Conservation (phyloP, 345 rosid species). For the Camelina sativa region DNA sequence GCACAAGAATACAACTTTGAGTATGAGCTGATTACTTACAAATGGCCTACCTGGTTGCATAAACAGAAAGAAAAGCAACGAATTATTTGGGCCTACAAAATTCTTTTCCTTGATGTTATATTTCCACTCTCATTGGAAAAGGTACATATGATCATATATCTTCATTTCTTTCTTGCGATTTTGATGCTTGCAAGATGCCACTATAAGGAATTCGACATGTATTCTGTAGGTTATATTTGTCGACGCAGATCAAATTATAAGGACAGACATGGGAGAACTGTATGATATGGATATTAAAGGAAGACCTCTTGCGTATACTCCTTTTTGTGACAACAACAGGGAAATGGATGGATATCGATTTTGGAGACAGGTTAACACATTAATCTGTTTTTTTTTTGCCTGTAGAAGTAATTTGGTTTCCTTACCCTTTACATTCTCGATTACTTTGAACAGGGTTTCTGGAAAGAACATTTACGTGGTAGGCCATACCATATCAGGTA, state of each 20-base stretch:
- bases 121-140: slow-evolving; percentile 96
- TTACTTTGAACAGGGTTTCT: slow-evolving; percentile 73
- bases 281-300: slow-evolving; percentile 98
- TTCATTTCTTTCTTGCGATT: slow-evolving; percentile 19
- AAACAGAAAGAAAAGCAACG: slow-evolving; percentile 99
- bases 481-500: slow-evolving; percentile 97
- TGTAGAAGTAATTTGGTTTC: slow-evolving; percentile 28
- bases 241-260: slow-evolving; percentile 95
- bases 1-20: slow-evolving; percentile 90
- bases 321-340: slow-evolving; percentile 95
- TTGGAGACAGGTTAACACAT: slow-evolving; percentile 82
- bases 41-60: slow-evolving; percentile 99
- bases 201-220: slow-evolving; percentile 27
- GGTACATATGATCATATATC: slow-evolving; percentile 50
- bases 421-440: slow-evolving; percentile 28
- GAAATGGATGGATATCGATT: slow-evolving; percentile 99
- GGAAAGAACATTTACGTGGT: slow-evolving; percentile 97
- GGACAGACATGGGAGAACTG: slow-evolving; percentile 97
- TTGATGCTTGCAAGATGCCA: slow-evolving; percentile 16
- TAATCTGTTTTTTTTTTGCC: neutral
- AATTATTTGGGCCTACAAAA: slow-evolving; percentile 98
- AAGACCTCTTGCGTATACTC: slow-evolving; percentile 98
- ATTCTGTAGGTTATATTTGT: slow-evolving; percentile 87
- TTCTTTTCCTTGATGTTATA: slow-evolving; percentile 95
- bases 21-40: slow-evolving; percentile 90